Evolutionary conservation across 352 stramenopile species (phyloP).

Genomic region (Phytophthora pseudosyringae): DNA sequence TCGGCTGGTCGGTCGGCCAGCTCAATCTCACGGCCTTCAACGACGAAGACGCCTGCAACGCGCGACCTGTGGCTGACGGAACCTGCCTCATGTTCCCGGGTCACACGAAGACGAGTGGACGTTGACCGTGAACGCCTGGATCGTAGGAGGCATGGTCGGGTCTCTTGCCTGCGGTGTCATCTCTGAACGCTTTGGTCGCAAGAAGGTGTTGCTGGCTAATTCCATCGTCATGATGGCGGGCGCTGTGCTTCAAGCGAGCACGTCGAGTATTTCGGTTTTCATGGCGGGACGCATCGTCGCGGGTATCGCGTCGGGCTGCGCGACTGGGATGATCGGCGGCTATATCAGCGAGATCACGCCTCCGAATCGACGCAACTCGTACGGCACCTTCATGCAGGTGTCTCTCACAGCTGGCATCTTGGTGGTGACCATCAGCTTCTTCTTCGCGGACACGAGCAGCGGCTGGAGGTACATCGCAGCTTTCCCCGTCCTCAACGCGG

Average conservation of each 20-base stretch:
- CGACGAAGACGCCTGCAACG: slow-evolving; percentile 48
- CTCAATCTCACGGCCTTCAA: slow-evolving; percentile 44
- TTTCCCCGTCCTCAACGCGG: slow-evolving; percentile 38
- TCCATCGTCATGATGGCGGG: slow-evolving; percentile 44
- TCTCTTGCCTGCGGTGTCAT: slow-evolving; percentile 39
- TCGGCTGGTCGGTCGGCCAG: slow-evolving; percentile 57
- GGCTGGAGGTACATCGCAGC: slow-evolving; percentile 39
- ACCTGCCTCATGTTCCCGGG: slow-evolving; percentile 36
- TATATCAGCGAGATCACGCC: slow-evolving; percentile 57
- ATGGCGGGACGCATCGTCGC: slow-evolving; percentile 44
- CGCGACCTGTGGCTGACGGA: slow-evolving; percentile 34
- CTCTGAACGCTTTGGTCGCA: slow-evolving; percentile 49
- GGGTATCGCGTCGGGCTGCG: slow-evolving; percentile 44
- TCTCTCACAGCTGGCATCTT: slow-evolving; percentile 42
- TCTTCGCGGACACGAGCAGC: slow-evolving; percentile 30
- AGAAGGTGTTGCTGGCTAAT: slow-evolving; percentile 38
- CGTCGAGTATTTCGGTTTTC: slow-evolving; percentile 38
- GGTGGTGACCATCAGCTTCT: slow-evolving; percentile 49
- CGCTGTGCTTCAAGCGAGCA: slow-evolving; percentile 36
- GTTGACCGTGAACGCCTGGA: slow-evolving; percentile 56
- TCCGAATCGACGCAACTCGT: slow-evolving; percentile 34
- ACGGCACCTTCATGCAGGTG: slow-evolving; percentile 51
- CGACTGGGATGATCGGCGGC: slow-evolving; percentile 37
- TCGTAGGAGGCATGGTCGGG: slow-evolving; percentile 61
- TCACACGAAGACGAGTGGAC: slow-evolving; percentile 48